These are phyloP conservation scores for Russula abietina DNA, from an alignment of 768 basidiomycete species.

Conservation along the genomic window DNA sequence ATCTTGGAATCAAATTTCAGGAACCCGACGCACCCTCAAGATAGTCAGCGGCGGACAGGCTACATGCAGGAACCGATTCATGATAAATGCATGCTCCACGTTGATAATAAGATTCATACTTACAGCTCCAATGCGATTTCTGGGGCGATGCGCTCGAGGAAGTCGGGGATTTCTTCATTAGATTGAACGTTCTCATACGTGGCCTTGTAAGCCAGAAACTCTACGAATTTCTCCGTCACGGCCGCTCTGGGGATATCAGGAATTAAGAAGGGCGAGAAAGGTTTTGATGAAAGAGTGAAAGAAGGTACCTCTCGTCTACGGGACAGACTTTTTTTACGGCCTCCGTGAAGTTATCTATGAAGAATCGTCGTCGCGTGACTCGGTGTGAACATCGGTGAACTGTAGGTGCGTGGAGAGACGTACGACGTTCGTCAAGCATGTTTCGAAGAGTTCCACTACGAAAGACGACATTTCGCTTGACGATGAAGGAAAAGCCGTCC, in stretches of 20 bases:
- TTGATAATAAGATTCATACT: conserved; percentile 31
- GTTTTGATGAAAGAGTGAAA: too few species aligned
- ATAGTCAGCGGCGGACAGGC: conserved; percentile 59
- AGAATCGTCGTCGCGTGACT: too few species aligned
- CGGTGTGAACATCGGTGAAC: conserved; percentile 9
- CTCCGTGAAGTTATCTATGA: conserved; percentile 73
- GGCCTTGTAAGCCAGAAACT: conserved; percentile 83
- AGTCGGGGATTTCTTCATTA: conserved; percentile 82
- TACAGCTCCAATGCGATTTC: conserved; percentile 88
- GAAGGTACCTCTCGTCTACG: conserved; percentile 60
- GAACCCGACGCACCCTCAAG: conserved; percentile 45
- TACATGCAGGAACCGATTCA: conserved; percentile 24
- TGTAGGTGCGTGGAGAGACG: conserved; percentile 40
- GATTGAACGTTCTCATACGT: conserved; percentile 64
- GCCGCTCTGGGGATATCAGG: conserved; percentile 36
- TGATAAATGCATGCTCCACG: not conserved
- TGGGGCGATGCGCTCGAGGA: conserved; percentile 75
- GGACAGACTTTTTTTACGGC: conserved; percentile 63
- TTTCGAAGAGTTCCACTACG: conserved; percentile 76
- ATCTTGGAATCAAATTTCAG: not conserved
- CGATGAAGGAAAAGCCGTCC: conserved; percentile 78
- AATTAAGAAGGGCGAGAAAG: not conserved
- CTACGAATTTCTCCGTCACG: conserved; percentile 81
- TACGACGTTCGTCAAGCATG: conserved; percentile 60
- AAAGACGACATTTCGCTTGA: conserved; percentile 67